These are phyloP conservation scores for Nannochloropsis salina DNA, from an alignment of 108 stramenopile genomes.

Conservation along the genomic window DNA sequence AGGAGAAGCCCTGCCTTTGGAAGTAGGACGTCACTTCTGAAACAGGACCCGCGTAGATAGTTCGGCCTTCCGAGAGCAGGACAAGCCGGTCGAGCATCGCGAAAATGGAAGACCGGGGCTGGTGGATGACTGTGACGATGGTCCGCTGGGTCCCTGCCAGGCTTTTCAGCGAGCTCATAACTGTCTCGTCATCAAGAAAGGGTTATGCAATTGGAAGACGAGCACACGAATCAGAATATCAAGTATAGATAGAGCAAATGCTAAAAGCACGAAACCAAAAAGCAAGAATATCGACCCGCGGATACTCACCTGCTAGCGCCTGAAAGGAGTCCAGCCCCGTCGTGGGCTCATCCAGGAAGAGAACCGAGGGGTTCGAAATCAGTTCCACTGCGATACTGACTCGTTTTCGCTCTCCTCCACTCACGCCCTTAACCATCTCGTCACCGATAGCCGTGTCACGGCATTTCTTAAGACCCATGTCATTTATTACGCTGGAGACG, in stretches of 20 bases:
- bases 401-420: constrained; percentile 67
- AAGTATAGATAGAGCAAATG: background rate
- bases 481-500: background rate
- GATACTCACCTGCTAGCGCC: background rate
- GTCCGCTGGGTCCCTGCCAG: constrained; percentile 30
- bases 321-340: constrained; percentile 25
- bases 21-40: constrained; percentile 23
- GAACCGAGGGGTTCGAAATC: constrained; percentile 62
- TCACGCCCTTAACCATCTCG: constrained; percentile 46
- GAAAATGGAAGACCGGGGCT: constrained; percentile 54
- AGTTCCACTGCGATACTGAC: constrained; percentile 67
- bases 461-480: constrained; percentile 16
- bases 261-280: background rate
- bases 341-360: constrained; percentile 66
- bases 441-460: constrained; percentile 13
- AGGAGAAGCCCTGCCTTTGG: constrained; percentile 21
- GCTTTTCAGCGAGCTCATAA: background rate
- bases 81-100: constrained; percentile 50
- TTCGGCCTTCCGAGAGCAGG: constrained; percentile 48
- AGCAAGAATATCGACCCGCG: too few relatives aligned
- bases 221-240: background rate
- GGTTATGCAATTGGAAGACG: background rate
- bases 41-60: constrained; percentile 47
- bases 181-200: background rate
- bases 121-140: constrained; percentile 52